Evolutionary conservation across 2,329 filamentous ascomycete genomes (phyloP), one percentile per base, ranked within the genome.

Genomic region (Ceratocystiopsis sp.): DNA sequence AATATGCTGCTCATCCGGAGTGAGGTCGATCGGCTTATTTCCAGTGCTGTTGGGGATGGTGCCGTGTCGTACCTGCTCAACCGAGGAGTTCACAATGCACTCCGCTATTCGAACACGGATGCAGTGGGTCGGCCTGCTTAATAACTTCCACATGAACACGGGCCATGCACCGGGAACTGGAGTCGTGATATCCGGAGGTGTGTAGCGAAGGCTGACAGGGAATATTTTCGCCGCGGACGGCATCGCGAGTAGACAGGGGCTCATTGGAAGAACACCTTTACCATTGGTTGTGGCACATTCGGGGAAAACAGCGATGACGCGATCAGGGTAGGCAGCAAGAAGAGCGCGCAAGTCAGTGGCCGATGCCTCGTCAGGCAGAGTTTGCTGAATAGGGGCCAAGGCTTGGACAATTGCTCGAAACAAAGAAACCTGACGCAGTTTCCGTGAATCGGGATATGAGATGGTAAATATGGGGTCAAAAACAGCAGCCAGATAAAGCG

Each of bases 231-330:
- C 78, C 43, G 71, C 67, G 7, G 73, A 58, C 0, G 79, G 75
- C 0, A 75, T 74, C 15, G 76, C 71, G 3, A 91, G 65, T 2
- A 98, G 68, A 41, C 78, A 80, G 0, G 82, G 84, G 47, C 81
- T 84, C 44, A 94, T 75, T 2, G 85, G 83, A 13, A 98, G 63
- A 48, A 96, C 87, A 5, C 81, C 91, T 51, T 84, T 80, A 48
- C 89, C 89, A 56, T 98, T 98, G 38, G 85, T 94, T 1, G 91
- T 93, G 5, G 82, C 91, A 61, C 82, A 89, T 63, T 98, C 91
- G 13, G 91, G 89, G 58, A 96, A 95, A 2, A 94, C 76, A 48
- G 80, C 85, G 48, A 96, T 73, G 46, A 84, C 74, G 38, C 85
- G 77, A 45, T 73, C 69, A 0, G 85, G 85, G 56, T 93, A 73